Conservation (phyloP, 495 filamentous ascomycete genomes). For the Aspergillus ellipticus region DNA sequence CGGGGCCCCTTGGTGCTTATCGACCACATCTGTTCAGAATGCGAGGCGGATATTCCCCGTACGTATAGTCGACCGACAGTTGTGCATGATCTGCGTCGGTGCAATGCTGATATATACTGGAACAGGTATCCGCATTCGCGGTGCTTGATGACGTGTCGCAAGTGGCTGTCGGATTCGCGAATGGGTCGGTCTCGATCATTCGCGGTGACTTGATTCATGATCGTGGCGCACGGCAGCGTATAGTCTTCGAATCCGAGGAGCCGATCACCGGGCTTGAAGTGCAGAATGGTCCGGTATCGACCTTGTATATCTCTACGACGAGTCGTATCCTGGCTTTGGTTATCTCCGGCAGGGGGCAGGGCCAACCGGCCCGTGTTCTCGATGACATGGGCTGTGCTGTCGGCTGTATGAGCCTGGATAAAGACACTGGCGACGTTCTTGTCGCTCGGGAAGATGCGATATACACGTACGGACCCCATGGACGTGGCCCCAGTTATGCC, state of each 20-base stretch:
- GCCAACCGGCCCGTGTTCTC: constrained; percentile 79
- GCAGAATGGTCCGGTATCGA: constrained; percentile 54
- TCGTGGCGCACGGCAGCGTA: constrained; percentile 90
- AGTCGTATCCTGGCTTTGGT: constrained; percentile 80
- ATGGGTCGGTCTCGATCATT: constrained; percentile 90
- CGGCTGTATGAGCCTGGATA: constrained; percentile 88
- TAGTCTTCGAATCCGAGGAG: constrained; percentile 95
- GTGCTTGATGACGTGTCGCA: constrained; percentile 83
- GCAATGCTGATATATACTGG: not conserved
- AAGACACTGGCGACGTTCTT: constrained; percentile 74
- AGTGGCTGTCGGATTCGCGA: constrained; percentile 91
- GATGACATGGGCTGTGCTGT: constrained; percentile 87
- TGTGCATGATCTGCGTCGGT: not conserved
- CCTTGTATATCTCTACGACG: constrained; percentile 89
- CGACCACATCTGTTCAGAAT: constrained; percentile 81
- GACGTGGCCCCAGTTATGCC: constrained; percentile 78
- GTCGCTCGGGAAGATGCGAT: constrained; percentile 92
- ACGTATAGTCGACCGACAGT: constrained; percentile 9
- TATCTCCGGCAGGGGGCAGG: constrained; percentile 82
- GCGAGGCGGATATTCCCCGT: constrained; percentile 90
- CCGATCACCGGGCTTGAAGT: constrained; percentile 84
- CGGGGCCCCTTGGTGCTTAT: constrained; percentile 79
- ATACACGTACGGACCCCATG: constrained; percentile 84
- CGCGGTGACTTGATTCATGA: constrained; percentile 94
- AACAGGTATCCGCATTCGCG: constrained; percentile 83